These are phyloP conservation scores for Nelumbo lutea DNA, from an alignment of 164 flowering plant species.

Conservation along the genomic window DNA sequence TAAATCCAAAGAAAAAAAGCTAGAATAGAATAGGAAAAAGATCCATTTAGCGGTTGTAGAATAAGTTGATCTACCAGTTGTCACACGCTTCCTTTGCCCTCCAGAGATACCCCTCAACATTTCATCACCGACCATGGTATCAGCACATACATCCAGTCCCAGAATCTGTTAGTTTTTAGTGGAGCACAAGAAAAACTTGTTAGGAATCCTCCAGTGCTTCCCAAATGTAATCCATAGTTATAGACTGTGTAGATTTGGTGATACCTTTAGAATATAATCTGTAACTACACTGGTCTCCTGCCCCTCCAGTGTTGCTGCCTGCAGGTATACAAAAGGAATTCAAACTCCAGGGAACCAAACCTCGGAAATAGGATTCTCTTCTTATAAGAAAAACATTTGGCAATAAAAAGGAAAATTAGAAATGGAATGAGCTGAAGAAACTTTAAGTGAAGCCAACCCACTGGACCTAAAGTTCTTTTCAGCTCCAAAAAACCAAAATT, in stretches of 20 bases:
- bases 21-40: neutral
- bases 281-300: slow-evolving; percentile 34
- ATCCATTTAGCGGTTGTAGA: neutral
- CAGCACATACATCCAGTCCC: slow-evolving; percentile 9
- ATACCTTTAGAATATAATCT: slow-evolving; percentile 33
- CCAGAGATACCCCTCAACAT: slow-evolving; percentile 15
- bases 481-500: neutral
- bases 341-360: neutral
- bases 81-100: slow-evolving; percentile 5
- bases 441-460: too few relatives aligned
- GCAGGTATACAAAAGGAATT: neutral
- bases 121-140: slow-evolving; percentile 18
- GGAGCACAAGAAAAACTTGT: neutral
- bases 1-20: neutral
- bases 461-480: neutral
- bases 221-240: neutral
- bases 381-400: neutral
- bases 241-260: neutral
- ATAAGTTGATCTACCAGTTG: slow-evolving; percentile 8
- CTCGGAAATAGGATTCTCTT: neutral
- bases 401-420: neutral
- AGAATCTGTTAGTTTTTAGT: slow-evolving; percentile 8
- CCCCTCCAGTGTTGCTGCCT: slow-evolving; percentile 45
- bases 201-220: neutral
- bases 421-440: too few relatives aligned